These are phyloP conservation scores for Apiotrichum montevideense DNA, from an alignment of 1,284 basidiomycete species.

Conservation along the genomic window DNA sequence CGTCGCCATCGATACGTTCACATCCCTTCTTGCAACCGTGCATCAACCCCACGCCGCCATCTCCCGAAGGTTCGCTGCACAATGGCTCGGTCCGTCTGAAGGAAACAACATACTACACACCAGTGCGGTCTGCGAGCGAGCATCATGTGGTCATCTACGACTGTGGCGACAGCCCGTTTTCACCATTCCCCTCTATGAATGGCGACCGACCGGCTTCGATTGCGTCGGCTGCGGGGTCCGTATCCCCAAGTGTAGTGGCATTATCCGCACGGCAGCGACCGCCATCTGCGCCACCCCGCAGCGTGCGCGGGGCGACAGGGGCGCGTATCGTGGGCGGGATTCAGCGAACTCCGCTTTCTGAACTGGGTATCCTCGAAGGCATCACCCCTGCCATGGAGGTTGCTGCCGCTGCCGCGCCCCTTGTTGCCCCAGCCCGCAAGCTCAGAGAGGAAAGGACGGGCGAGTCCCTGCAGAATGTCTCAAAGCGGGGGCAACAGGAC, in stretches of 20 bases:
- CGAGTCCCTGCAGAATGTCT: background rate
- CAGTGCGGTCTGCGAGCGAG: background rate
- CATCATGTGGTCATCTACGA: background rate
- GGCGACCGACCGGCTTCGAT: background rate
- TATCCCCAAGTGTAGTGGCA: background rate
- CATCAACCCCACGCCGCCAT: background rate
- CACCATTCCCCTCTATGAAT: background rate
- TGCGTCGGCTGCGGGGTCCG: background rate
- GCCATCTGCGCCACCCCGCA: slow-evolving; percentile 3
- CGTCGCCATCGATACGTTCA: background rate
- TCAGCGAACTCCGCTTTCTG: background rate
- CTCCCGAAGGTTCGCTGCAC: background rate
- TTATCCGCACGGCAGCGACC: background rate
- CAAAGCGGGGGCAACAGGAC: background rate
- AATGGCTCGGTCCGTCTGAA: background rate
- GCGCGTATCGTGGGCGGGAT: background rate
- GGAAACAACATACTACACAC: background rate
- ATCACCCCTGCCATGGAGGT: background rate
- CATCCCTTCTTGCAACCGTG: background rate
- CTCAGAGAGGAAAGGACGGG: background rate
- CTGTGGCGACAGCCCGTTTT: background rate
- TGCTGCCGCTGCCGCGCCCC: background rate
- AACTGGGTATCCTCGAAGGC: background rate
- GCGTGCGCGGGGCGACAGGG: background rate
- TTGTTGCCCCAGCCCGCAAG: background rate